These are phyloP conservation scores for Tolypocladium guangdongense DNA, from an alignment of 2,329 filamentous ascomycete species.

Conservation along the genomic window DNA sequence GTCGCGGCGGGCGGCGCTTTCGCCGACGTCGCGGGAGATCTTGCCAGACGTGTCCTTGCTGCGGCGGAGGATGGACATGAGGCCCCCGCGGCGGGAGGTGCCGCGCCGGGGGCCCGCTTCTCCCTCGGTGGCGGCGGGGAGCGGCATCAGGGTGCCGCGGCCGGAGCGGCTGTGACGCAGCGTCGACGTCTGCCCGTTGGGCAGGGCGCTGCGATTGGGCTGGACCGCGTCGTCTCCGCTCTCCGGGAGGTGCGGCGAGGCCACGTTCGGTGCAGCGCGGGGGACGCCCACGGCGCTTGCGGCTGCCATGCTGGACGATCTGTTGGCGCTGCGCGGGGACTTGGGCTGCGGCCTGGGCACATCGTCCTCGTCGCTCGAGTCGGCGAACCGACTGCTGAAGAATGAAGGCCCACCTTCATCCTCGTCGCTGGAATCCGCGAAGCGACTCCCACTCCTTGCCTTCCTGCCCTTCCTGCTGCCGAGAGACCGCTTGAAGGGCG, in stretches of 20 bases:
- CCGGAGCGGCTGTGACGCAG: constrained; percentile 32
- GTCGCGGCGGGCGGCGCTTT: constrained; percentile 51
- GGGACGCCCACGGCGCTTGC: constrained; percentile 22
- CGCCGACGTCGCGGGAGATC: constrained; percentile 41
- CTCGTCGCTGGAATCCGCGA: constrained; percentile 54
- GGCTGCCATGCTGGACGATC: constrained; percentile 21
- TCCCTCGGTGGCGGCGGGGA: constrained; percentile 8
- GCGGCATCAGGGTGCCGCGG: constrained; percentile 22
- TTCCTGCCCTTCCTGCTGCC: constrained; percentile 27
- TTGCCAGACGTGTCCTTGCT: constrained; percentile 41
- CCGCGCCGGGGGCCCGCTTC: background rate
- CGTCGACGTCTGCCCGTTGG: constrained; percentile 10
- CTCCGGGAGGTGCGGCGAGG: constrained; percentile 50
- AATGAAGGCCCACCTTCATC: constrained; percentile 22
- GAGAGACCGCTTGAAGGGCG: constrained; percentile 29
- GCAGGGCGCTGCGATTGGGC: constrained; percentile 5
- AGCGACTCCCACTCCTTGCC: constrained; percentile 34
- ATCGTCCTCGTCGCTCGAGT: constrained; percentile 11
- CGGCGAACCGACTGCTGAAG: constrained; percentile 50
- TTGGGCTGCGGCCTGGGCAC: constrained; percentile 8
- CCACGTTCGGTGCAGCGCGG: constrained; percentile 27
- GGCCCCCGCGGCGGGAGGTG: constrained; percentile 30
- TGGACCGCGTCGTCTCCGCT: constrained; percentile 38
- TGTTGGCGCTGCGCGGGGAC: constrained; percentile 16
- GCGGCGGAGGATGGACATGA: constrained; percentile 53